Base-by-base conservation (phyloP, 345 rosid species). In the Citrus cavaleriei region DNA sequence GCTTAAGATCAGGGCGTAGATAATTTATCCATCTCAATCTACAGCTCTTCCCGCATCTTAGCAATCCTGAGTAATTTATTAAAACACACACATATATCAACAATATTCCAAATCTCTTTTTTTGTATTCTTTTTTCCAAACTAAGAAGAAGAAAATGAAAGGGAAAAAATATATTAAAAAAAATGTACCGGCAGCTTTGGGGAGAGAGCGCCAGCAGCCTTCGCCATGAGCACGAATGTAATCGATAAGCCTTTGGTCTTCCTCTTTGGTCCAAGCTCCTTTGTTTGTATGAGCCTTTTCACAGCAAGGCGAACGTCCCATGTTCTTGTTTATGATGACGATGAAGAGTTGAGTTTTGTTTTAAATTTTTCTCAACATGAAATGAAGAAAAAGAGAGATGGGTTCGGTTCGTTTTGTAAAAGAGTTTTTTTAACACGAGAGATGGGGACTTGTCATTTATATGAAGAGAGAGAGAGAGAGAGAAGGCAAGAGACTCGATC, bases 211-310 rank as follows among this genome's bases (percentile, higher is more conserved):
- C 98, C 98, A 94, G 83, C 94, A 91, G 58, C 98, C 97, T 83
- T 94, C 97, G 28, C 98, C 98, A 28, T 94, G 92, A 58, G 68
- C 55, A 49, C 94, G 90, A 77, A 94, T 94, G 63, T 92, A 90
- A 63, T 90, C 89, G 74, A 91, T 75, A 64, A 94, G 95, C 74
- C 93, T 93, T 70, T 89, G 91, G 68, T 93, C 98, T 83, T 93
- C 98, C 27, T 93, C 98, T 79, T 91, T 93, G 57, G 93, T 92
- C 98, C 98, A 94, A 3, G 98, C 97, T 24, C 98, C 98, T 80
- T 94, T 94, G 84, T 94, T 92, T 66, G 95, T 92, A 77, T 94
- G 98, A 19, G 93, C 92, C 46, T 92, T 94, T 67, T 94, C 98
- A 57, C 97, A 94, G 76, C 95, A 91, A 65, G 98, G 98, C 4